Evolutionary conservation across 192 early-diverging fungal genomes (phyloP).

Genomic region (Podila minutissima): DNA sequence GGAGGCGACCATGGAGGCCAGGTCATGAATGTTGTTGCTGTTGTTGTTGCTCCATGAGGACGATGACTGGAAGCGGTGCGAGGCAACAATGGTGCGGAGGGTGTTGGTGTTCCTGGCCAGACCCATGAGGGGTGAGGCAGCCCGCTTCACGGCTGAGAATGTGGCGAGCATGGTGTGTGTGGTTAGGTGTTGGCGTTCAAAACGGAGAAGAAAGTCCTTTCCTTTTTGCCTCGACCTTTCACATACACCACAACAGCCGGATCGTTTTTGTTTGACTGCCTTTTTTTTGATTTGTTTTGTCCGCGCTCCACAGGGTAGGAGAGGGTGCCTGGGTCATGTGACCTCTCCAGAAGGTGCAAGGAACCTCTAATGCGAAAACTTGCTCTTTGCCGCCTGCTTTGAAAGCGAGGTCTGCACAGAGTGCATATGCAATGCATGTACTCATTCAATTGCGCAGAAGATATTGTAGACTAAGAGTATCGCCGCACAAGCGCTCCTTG

Average conservation of each 20-base stretch:
- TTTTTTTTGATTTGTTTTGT: too few relatives aligned
- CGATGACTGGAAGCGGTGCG: slow-evolving; percentile 40
- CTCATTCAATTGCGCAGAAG: too few relatives aligned
- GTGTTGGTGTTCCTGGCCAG: slow-evolving; percentile 2
- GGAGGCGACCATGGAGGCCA: slow-evolving; percentile 8
- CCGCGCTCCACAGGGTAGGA: too few relatives aligned
- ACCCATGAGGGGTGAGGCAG: slow-evolving; percentile 15
- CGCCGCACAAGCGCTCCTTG: too few relatives aligned
- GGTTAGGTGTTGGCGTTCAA: neutral
- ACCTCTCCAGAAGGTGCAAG: too few relatives aligned
- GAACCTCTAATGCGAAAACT: too few relatives aligned
- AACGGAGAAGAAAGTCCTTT: neutral
- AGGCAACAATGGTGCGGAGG: slow-evolving; percentile 11
- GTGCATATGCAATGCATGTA: too few relatives aligned
- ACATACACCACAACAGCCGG: neutral
- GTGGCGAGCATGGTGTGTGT: slow-evolving; percentile 23
- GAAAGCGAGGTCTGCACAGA: too few relatives aligned
- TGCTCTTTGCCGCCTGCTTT: too few relatives aligned
- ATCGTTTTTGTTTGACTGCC: neutral
- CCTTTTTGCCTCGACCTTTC: neutral
- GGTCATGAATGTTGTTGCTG: slow-evolving; percentile 3
- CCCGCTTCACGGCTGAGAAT: slow-evolving; percentile 29
- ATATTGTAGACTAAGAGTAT: too few relatives aligned
- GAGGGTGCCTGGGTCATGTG: too few relatives aligned
- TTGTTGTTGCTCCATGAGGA: slow-evolving; percentile 15